Percentiles rank a stretch among this genome's conserved stretches.
Conservation (phyloP, 2,329 filamentous ascomycete genomes). For the Myriosclerotinia duriaeana region DNA sequence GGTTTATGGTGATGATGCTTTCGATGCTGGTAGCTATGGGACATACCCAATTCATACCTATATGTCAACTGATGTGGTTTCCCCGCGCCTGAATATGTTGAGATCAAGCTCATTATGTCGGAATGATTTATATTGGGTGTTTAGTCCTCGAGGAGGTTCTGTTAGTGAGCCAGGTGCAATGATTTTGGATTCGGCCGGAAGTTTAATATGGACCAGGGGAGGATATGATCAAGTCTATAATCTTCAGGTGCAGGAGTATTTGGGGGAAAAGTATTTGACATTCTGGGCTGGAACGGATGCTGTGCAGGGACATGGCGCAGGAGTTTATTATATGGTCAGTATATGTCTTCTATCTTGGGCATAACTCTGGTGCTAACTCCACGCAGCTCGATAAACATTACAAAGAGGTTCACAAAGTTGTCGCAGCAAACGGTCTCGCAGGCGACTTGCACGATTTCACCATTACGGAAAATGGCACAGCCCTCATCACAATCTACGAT, state of each 20-base stretch:
- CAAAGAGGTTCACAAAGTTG: constrained; percentile 43
- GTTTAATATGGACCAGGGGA: constrained; percentile 47
- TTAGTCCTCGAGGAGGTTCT: constrained; percentile 43
- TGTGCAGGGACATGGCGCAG: constrained; percentile 49
- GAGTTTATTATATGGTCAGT: constrained; percentile 49
- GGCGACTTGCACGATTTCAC: constrained; percentile 51
- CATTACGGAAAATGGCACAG: constrained; percentile 53
- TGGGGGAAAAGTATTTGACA: constrained; percentile 47
- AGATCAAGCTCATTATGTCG: constrained; percentile 42
- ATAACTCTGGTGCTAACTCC: constrained; percentile 10
- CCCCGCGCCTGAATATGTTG: constrained; percentile 42
- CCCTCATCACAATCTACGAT: constrained; percentile 54
- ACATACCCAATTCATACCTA: constrained; percentile 42
- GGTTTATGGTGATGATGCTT: constrained; percentile 34
- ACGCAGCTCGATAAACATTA: constrained; percentile 35
- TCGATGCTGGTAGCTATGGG: constrained; percentile 42
- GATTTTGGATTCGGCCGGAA: constrained; percentile 47
- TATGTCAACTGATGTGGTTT: constrained; percentile 40
- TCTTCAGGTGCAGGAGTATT: constrained; percentile 47
- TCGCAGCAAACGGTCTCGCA: constrained; percentile 37
- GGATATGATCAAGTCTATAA: constrained; percentile 46
- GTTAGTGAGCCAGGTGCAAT: constrained; percentile 44
- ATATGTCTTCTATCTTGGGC: background rate
- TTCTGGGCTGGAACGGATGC: constrained; percentile 51
- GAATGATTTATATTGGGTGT: constrained; percentile 43